Conservation (phyloP, 345 rosid genomes). For the Dipteronia sinensis region DNA sequence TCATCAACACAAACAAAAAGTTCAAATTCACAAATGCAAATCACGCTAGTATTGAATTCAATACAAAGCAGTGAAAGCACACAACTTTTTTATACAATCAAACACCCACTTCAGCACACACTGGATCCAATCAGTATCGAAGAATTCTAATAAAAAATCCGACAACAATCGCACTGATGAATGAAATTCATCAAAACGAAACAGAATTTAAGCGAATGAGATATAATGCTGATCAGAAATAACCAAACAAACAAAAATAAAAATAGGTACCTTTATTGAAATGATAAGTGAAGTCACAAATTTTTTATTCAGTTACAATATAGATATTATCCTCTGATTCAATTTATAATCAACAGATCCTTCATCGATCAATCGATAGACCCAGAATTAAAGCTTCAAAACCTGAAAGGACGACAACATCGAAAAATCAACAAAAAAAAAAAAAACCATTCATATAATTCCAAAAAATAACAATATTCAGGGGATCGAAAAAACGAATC, state of each 20-base stretch:
- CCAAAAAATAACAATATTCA: slow-evolving; percentile 22
- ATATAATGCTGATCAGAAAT: slow-evolving; percentile 28
- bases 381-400: slow-evolving; percentile 28
- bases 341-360: slow-evolving; percentile 61
- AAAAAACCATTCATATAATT: slow-evolving; percentile 29
- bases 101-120: slow-evolving; percentile 7
- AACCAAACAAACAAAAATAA: slow-evolving; percentile 24
- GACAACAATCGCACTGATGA: neutral
- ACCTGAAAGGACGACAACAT: slow-evolving; percentile 29
- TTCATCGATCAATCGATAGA: slow-evolving; percentile 40
- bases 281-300: slow-evolving; percentile 30
- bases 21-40: slow-evolving; percentile 20
- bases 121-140: slow-evolving; percentile 36
- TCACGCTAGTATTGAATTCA: slow-evolving; percentile 4
- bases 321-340: slow-evolving; percentile 38
- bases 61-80: slow-evolving; percentile 18
- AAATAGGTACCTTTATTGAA: slow-evolving; percentile 43
- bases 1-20: neutral
- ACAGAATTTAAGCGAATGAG: slow-evolving; percentile 17
- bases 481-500: slow-evolving; percentile 47
- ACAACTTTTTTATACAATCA: neutral
- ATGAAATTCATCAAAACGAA: neutral
- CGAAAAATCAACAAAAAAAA: slow-evolving; percentile 10
- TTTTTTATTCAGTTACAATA: slow-evolving; percentile 28
- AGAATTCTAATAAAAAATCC: slow-evolving; percentile 17